phyloP scores from a whole-genome alignment of 2,329 filamentous ascomycete genomes.

The Aspergillus tubingensis region DNA sequence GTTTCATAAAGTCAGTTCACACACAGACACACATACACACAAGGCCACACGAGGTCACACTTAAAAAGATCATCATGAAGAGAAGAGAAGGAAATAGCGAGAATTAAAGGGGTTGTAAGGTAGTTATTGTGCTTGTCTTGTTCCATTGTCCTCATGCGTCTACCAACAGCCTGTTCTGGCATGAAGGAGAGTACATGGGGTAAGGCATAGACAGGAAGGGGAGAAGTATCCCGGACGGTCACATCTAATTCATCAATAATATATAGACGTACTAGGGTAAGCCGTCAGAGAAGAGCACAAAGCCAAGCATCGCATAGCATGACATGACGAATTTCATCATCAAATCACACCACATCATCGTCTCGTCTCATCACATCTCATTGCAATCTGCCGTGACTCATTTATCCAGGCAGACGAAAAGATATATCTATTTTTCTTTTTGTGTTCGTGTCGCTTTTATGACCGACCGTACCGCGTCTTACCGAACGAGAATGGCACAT shows the following conservation, averaged over 20 bases:
- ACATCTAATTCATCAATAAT: neutral
- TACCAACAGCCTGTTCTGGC: no score
- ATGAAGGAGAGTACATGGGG: no score
- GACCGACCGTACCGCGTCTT: conserved; percentile 71
- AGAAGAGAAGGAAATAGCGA: neutral
- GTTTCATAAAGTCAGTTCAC: conserved; percentile 9
- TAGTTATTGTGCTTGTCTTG: no score
- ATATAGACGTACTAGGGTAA: neutral
- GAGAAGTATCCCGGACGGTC: neutral
- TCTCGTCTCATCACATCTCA: neutral
- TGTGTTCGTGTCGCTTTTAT: conserved; percentile 20
- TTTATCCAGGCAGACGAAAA: neutral
- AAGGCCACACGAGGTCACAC: neutral
- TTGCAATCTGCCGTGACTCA: neutral
- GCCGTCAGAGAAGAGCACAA: neutral
- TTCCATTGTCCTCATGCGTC: no score
- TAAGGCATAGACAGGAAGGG: no score
- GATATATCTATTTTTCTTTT: neutral
- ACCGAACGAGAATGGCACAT: conserved; percentile 89
- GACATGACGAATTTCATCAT: neutral
- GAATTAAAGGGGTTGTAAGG: neutral
- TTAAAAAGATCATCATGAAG: conserved; percentile 6
- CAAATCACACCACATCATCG: neutral
- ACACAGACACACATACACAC: neutral
- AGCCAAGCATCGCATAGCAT: neutral